Evolutionary conservation across 2,329 filamentous ascomycete genomes (phyloP), one percentile per base, ranked within the genome.

Genomic region (Ramularia collo-cygni): DNA sequence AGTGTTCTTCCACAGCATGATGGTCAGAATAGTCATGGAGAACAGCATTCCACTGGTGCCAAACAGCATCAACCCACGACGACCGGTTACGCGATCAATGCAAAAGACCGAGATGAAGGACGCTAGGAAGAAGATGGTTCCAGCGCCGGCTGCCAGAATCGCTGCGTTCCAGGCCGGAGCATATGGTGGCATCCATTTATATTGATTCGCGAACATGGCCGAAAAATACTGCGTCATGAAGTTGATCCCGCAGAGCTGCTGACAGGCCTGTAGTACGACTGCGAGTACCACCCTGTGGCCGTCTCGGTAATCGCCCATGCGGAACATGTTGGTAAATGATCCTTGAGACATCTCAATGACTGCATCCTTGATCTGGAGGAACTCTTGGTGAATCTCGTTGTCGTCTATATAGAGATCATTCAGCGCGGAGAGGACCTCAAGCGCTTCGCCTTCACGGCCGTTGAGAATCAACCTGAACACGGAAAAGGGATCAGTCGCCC

Each of bases 1-100:
- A 19, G 43, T 51, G 8, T 43, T 30, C 4, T 39, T 32, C 13
- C 48, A 50, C 2, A 50, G 59, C 6, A 54, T 53, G 9, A 54
- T 54, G 3, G 55, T 58, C 5, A 60, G 43, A 8, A 62, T 45
- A 4, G 50, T 51, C 58, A 60, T 62, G 1, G 55, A 61, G 6
- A 36, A n/a, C 5, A 44, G 40, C 41, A 52, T 50, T 14, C 54
- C 52, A 15, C 35, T 38, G 2, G 77, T 76, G 38, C 83, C 83
- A 46, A 85, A 76, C 12, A 87, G 64, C 80, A 88, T 86, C 46
- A 87, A 71, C 55, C 76, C 76, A 10, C 83, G 74, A 17, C 83
- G 65, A 14, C 70, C 70, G 37, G 71, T 61, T n/a, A n/a, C n/a
- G 28, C 42, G 34, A 47, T 74, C 70, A 43, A 74, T 68, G 7